Conservation (phyloP, 352 stramenopile genomes). For the Globisporangium yorkense region DNA sequence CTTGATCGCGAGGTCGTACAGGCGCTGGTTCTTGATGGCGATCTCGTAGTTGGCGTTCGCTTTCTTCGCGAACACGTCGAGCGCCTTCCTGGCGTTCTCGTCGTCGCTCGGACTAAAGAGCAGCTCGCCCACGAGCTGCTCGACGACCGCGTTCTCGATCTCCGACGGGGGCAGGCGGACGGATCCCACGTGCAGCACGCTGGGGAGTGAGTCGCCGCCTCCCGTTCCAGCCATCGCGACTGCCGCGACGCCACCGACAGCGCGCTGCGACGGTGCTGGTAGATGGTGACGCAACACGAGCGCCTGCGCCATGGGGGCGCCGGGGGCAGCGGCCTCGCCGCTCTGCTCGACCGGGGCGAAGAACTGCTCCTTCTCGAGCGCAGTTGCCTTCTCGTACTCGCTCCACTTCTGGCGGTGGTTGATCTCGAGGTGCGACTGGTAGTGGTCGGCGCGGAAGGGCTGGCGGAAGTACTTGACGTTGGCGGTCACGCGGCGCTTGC, state of each 20-base stretch:
- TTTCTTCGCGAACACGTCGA: conserved; percentile 49
- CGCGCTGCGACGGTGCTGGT: background rate
- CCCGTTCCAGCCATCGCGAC: no score
- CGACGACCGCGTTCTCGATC: conserved; percentile 52
- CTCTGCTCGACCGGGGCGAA: conserved; percentile 20
- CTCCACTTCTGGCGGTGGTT: conserved; percentile 62
- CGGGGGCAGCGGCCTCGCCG: conserved; percentile 25
- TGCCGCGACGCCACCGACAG: background rate
- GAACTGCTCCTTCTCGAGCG: conserved; percentile 52
- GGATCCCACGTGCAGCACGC: conserved; percentile 17
- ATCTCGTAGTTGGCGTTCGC: conserved; percentile 42
- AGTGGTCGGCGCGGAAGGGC: conserved; percentile 63
- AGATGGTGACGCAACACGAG: conserved; percentile 15
- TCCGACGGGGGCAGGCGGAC: conserved; percentile 46
- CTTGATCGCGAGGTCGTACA: conserved; percentile 60
- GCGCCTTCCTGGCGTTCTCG: conserved; percentile 26
- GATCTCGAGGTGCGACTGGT: conserved; percentile 61
- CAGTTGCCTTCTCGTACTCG: conserved; percentile 49
- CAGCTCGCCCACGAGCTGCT: conserved; percentile 42
- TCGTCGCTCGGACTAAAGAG: conserved; percentile 48
- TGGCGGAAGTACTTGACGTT: conserved; percentile 76
- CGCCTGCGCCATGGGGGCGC: conserved; percentile 23
- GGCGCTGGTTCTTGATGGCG: conserved; percentile 52
- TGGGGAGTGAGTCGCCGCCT: background rate
- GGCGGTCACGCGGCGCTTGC: conserved; percentile 53